Base-by-base conservation (phyloP, 805 yeast species). In the Wickerhamiella azymoides region DNA sequence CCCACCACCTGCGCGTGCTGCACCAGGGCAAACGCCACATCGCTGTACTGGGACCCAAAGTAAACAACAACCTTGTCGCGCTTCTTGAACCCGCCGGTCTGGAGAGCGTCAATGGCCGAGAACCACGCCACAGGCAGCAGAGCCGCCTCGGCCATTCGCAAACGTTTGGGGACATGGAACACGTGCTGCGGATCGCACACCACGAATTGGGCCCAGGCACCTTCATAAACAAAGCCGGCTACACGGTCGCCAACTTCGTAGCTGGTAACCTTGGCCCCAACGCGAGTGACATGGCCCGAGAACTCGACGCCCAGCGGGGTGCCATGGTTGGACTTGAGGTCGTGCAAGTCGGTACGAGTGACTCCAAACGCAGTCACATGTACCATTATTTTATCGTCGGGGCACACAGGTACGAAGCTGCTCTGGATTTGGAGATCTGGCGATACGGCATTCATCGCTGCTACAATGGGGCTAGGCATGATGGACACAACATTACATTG, bases 301-400 rank as follows among this genome's bases (percentile, higher is more conserved):
- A 64, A 65, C 46, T 64, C 69, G 3, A 60, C 63, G 10, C 70
- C 70, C n/a, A n/a, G n/a, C n/a, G n/a, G n/a, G n/a, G n/a, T n/a
- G n/a, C n/a, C 14, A 37, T 36, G 5, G 16, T 16, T 14, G 7
- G 64, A 51, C 9, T 57, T 58, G 21, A 46, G 36, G 45, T 62
- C 65, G 18, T 52, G 17, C 5, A 61, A 39, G 49, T 65, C 69
- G 54, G 62, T 57, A 13, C 60, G 54, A 42, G 62, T 63, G 21
- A 66, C 47, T 2, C 66, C 68, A 48, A 64, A 61, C 19, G 59
- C 60, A 10, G 47, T 36, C 3, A 65, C 64, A 37, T 51, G 51
- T 10, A 64, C 62, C 18, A 63, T 51, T 1, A 55, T 65, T 46
- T 60, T 48, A 35, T 17, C 16, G 8, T 30, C 9, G 8, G 33